These are phyloP conservation scores for Metschnikowia continentalis DNA, from an alignment of 805 yeast species.

Conservation along the genomic window DNA sequence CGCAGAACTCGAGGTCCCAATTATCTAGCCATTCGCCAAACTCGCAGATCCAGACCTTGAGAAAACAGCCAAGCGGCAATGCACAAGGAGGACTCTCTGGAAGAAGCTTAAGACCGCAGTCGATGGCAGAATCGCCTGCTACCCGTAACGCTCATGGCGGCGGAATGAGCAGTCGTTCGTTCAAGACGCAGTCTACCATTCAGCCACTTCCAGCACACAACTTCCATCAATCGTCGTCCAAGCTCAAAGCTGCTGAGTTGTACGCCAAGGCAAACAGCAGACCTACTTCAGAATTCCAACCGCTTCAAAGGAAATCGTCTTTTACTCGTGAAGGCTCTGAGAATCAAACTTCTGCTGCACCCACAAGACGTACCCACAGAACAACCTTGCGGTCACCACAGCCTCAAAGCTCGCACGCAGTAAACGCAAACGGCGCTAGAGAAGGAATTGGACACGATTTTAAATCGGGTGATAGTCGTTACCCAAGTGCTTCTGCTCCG, in stretches of 20 bases:
- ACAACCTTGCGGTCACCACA: slow-evolving; percentile 8
- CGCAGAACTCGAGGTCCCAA: slow-evolving; percentile 7
- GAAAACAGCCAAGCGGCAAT: slow-evolving; percentile 23
- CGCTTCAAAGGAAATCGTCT: slow-evolving; percentile 48
- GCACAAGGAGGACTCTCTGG: slow-evolving; percentile 18
- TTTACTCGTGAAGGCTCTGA: slow-evolving; percentile 43
- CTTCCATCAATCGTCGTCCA: slow-evolving; percentile 36
- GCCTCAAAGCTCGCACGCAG: not conserved
- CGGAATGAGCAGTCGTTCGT: slow-evolving; percentile 30
- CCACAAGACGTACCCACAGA: slow-evolving; percentile 5
- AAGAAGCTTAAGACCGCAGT: slow-evolving; percentile 35
- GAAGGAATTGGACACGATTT: not conserved
- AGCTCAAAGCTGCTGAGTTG: slow-evolving; percentile 47
- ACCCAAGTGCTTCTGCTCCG: not conserved
- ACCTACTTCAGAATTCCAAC: slow-evolving; percentile 37
- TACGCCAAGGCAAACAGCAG: slow-evolving; percentile 49
- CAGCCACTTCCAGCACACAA: slow-evolving; percentile 38
- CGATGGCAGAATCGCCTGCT: slow-evolving; percentile 13
- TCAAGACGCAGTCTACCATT: slow-evolving; percentile 21
- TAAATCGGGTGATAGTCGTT: not conserved
- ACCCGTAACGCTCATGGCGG: slow-evolving; percentile 4
- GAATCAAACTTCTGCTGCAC: not conserved
- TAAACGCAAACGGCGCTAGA: not conserved
- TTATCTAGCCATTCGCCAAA: not conserved
- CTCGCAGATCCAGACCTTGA: slow-evolving; percentile 19